These are phyloP conservation scores for Sisymbrium irio DNA, from an alignment of 345 rosid species.

Conservation along the genomic window DNA sequence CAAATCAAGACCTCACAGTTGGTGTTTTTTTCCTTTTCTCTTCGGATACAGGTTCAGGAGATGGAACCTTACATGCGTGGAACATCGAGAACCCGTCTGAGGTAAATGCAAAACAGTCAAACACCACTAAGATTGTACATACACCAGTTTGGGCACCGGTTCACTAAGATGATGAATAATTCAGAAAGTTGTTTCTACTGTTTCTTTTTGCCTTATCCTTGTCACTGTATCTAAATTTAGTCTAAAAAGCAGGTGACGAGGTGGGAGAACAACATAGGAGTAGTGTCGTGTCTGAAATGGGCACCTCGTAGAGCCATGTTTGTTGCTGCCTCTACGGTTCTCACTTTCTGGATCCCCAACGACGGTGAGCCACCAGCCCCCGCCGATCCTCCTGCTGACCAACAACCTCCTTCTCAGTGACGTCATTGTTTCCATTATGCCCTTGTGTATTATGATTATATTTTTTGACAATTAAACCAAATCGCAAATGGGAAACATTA, in stretches of 20 bases:
- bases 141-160: not conserved
- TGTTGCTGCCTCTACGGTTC: constrained; percentile 80
- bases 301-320: constrained; percentile 93
- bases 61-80: constrained; percentile 92
- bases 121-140: not conserved
- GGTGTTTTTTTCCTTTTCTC: not conserved
- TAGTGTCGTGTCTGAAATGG: constrained; percentile 86
- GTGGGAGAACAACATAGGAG: constrained; percentile 83
- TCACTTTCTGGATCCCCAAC: constrained; percentile 89
- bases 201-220: not conserved
- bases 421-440: not conserved
- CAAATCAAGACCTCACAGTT: constrained; percentile 3
- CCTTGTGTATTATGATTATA: not conserved
- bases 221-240: constrained; percentile 5
- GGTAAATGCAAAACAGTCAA: constrained; percentile 43
- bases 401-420: constrained; percentile 28
- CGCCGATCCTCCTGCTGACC: constrained; percentile 19
- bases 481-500: not conserved
- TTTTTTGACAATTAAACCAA: not conserved
- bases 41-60: constrained; percentile 72
- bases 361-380: constrained; percentile 36
- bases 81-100: constrained; percentile 66
- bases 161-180: too few species aligned
- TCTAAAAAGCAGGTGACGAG: constrained; percentile 54
- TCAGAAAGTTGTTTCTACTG: not conserved